phyloP scores from a whole-genome alignment of 78 protist genomes.

The Dictyostelium firmibasis region DNA sequence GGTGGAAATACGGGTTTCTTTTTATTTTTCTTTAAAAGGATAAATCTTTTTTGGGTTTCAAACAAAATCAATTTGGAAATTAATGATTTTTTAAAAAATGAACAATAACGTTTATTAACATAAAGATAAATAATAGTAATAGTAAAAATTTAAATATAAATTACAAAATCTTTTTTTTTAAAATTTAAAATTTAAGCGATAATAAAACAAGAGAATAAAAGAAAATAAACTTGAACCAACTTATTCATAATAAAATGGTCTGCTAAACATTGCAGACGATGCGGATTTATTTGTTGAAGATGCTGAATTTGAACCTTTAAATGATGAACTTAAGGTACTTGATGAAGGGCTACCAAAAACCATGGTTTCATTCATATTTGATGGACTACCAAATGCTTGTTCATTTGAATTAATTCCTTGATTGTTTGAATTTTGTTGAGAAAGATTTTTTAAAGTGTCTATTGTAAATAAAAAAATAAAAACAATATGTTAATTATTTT shows the following conservation, averaged over 20 bases:
- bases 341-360: background rate
- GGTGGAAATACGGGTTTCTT: too few relatives aligned
- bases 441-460: background rate
- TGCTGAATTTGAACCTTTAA: background rate
- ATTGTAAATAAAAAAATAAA: background rate
- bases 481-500: background rate
- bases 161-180: too few relatives aligned
- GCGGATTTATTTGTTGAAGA: background rate
- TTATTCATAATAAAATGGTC: background rate
- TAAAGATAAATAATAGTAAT: too few relatives aligned
- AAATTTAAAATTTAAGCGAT: too few relatives aligned
- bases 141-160: too few relatives aligned
- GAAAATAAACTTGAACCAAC: too few relatives aligned
- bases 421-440: background rate
- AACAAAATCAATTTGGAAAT: too few relatives aligned
- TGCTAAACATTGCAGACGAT: background rate
- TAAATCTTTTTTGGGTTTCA: too few relatives aligned
- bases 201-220: too few relatives aligned
- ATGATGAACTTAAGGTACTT: background rate
- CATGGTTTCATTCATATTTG: background rate
- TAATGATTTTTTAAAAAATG: too few relatives aligned
- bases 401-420: background rate
- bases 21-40: too few relatives aligned
- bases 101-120: too few relatives aligned
- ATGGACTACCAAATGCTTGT: background rate